These are phyloP conservation scores for Orbilia ellipsospora DNA, from an alignment of 2,329 filamentous ascomycete species.

Conservation along the genomic window DNA sequence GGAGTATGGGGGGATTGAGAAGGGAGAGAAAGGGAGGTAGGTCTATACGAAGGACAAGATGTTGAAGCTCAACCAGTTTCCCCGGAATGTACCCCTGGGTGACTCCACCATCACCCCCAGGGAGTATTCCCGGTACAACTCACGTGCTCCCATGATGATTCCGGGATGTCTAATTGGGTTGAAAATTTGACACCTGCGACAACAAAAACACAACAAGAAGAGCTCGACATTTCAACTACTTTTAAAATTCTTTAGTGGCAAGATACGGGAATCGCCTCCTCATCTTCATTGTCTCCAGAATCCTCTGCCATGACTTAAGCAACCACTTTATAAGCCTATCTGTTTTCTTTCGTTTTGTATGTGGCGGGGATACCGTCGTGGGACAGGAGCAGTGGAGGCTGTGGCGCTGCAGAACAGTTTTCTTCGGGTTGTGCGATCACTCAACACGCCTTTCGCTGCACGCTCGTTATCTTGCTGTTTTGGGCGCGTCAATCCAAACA, in stretches of 20 bases:
- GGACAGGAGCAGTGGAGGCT: too few species aligned
- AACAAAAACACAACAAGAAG: slow-evolving; percentile 10
- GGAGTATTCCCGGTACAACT: neutral
- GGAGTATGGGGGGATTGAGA: slow-evolving; percentile 9
- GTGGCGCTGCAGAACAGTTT: too few species aligned
- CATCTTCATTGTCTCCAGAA: too few species aligned
- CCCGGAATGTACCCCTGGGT: too few species aligned
- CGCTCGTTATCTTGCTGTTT: slow-evolving; percentile 4
- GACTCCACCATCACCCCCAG: neutral
- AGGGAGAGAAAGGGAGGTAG: neutral
- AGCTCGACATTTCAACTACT: too few species aligned
- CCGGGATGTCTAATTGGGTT: neutral
- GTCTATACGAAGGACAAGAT: slow-evolving; percentile 21
- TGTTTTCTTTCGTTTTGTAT: slow-evolving; percentile 8
- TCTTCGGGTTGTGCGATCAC: too few species aligned
- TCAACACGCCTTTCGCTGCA: too few species aligned
- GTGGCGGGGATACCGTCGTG: slow-evolving; percentile 33
- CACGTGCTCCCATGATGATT: neutral
- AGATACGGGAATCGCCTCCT: too few species aligned
- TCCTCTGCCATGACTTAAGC: too few species aligned
- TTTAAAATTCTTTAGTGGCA: too few species aligned
- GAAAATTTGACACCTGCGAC: neutral
- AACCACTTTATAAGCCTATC: too few species aligned
- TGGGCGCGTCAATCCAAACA: slow-evolving; percentile 7
- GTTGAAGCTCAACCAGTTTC: slow-evolving; percentile 37